phyloP scores from a whole-genome alignment of 805 yeast genomes.

The Ogataea naganishii region DNA sequence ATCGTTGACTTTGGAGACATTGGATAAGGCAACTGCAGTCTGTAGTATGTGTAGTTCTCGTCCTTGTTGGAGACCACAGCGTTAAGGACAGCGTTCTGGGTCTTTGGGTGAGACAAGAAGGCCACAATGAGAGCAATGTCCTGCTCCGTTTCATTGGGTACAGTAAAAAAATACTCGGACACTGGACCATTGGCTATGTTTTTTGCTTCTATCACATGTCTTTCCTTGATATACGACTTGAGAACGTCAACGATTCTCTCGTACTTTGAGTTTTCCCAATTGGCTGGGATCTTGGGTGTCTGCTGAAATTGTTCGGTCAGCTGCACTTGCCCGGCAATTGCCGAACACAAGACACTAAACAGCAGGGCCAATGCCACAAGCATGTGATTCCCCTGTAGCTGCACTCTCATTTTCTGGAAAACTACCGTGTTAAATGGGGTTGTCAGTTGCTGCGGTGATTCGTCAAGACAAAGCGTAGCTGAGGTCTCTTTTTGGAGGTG shows the following conservation, averaged over 20 bases:
- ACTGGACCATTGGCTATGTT: conserved; percentile 52
- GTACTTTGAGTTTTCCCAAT: conserved; percentile 52
- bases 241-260: conserved; percentile 54
- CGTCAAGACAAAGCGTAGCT: too few relatives aligned
- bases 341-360: too few relatives aligned
- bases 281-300: too few relatives aligned
- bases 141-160: conserved; percentile 36
- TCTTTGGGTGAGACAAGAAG: conserved; percentile 9
- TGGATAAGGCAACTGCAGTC: conserved; percentile 51
- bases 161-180: conserved; percentile 45
- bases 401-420: too few relatives aligned
- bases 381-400: too few relatives aligned
- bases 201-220: conserved; percentile 41
- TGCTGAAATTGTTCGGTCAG: too few relatives aligned
- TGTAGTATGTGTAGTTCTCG: conserved; percentile 27
- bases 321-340: too few relatives aligned
- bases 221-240: conserved; percentile 59
- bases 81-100: conserved; percentile 12
- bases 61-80: conserved; percentile 9
- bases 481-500: too few relatives aligned
- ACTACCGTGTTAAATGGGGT: too few relatives aligned
- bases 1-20: conserved; percentile 53
- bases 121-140: conserved; percentile 19
- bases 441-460: too few relatives aligned
- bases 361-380: too few relatives aligned